Conservation (phyloP, 2,329 filamentous ascomycete genomes). For the Pestalotiopsis sp. region DNA sequence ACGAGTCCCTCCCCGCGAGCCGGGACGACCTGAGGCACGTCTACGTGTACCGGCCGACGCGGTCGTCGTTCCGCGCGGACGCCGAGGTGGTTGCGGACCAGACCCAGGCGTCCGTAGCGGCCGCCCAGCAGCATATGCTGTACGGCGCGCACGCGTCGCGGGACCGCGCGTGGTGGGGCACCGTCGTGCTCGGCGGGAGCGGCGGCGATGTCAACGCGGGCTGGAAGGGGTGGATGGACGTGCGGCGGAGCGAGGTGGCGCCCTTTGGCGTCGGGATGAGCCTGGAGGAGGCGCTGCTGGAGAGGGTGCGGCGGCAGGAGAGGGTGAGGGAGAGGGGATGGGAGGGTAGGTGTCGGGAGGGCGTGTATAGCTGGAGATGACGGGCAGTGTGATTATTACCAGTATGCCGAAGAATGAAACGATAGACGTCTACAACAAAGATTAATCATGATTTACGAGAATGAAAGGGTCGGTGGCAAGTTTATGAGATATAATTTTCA, state of each 20-base stretch:
- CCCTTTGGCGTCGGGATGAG: slow-evolving; percentile 42
- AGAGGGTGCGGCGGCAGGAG: slow-evolving; percentile 40
- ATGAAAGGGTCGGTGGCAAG: background rate
- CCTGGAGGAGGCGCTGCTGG: slow-evolving; percentile 46
- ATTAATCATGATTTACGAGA: background rate
- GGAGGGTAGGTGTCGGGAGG: slow-evolving; percentile 42
- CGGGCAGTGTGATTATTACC: background rate
- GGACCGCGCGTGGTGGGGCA: slow-evolving; percentile 60
- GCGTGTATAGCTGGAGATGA: slow-evolving; percentile 2
- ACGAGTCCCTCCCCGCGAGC: slow-evolving; percentile 21
- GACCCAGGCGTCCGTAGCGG: slow-evolving; percentile 36
- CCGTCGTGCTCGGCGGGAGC: slow-evolving; percentile 50
- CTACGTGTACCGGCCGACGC: slow-evolving; percentile 49
- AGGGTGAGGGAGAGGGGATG: slow-evolving; percentile 40
- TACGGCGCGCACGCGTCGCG: slow-evolving; percentile 49
- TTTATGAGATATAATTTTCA: background rate
- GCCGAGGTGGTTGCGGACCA: background rate
- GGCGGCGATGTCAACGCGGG: slow-evolving; percentile 33
- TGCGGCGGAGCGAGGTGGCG: slow-evolving; percentile 45
- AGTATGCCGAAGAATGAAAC: background rate
- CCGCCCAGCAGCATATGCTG: slow-evolving; percentile 50
- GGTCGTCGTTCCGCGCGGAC: slow-evolving; percentile 13
- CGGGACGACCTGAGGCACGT: slow-evolving; percentile 49
- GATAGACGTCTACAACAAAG: too few species aligned
- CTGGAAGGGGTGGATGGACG: slow-evolving; percentile 55